Conservation (phyloP, 163 green algal species). For the Chlamydomonas reinhardtii region DNA sequence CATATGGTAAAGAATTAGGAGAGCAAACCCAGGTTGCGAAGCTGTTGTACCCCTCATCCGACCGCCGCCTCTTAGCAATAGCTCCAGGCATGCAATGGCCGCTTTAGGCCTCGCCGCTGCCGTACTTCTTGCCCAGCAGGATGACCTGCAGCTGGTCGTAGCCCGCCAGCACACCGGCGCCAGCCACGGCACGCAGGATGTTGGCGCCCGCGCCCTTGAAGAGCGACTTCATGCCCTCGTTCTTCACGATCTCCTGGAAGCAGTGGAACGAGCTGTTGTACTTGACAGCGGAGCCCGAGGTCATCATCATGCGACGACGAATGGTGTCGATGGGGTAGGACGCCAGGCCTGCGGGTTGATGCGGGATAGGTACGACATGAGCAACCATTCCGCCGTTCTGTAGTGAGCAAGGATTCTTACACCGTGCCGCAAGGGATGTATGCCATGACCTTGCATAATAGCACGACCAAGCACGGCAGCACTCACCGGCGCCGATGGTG, state of each 20-base stretch:
- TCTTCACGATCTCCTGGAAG: slow-evolving; percentile 89
- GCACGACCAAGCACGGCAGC: too few species aligned
- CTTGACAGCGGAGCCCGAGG: slow-evolving; percentile 88
- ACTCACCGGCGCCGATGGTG: slow-evolving; percentile 71
- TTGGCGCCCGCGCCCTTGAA: slow-evolving; percentile 99
- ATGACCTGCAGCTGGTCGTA: slow-evolving; percentile 69
- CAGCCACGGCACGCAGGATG: slow-evolving; percentile 95
- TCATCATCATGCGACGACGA: slow-evolving; percentile 98
- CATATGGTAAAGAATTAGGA: too few species aligned
- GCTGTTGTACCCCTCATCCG: too few species aligned
- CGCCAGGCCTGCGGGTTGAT: slow-evolving; percentile 75
- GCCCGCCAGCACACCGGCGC: slow-evolving; percentile 87
- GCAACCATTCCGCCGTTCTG: too few species aligned
- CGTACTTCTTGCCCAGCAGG: slow-evolving; percentile 67
- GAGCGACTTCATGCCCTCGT: slow-evolving; percentile 95
- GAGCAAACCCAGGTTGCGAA: too few species aligned
- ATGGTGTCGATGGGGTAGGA: slow-evolving; percentile 99
- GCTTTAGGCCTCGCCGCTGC: slow-evolving; percentile 44
- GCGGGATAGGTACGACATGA: neutral
- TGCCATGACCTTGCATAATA: too few species aligned
- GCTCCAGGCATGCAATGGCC: neutral
- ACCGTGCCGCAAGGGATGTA: too few species aligned
- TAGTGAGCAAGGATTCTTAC: too few species aligned
- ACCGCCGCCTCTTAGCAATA: too few species aligned
- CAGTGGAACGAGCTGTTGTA: slow-evolving; percentile 95